Evolutionary conservation across 2,329 filamentous ascomycete genomes (phyloP).

Genomic region (Sporothrix luriei): DNA sequence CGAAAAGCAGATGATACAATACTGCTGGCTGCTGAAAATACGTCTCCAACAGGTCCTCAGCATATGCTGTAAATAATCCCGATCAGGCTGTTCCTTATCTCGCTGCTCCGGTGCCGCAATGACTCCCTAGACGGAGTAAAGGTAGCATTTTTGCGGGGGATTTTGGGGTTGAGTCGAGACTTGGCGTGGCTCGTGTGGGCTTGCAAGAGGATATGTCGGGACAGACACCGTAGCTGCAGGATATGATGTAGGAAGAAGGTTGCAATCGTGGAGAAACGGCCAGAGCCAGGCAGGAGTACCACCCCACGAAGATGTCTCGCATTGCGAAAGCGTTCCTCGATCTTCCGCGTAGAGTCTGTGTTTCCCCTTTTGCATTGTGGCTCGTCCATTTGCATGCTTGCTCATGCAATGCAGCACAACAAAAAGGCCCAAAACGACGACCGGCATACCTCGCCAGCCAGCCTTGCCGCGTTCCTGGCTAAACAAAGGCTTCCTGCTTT

Average conservation of each 20-base stretch:
- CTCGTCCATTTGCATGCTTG: no score
- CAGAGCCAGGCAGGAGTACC: background rate
- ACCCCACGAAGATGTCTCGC: slow-evolving; percentile 21
- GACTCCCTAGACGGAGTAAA: background rate
- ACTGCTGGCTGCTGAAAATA: background rate
- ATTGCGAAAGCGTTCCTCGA: slow-evolving; percentile 8
- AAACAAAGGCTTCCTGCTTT: background rate
- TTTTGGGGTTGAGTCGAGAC: slow-evolving; percentile 10
- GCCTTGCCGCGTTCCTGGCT: background rate
- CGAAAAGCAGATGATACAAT: background rate
- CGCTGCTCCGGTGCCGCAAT: slow-evolving; percentile 13
- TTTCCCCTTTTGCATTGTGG: no score
- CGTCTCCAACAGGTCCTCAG: background rate
- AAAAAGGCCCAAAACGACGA: background rate
- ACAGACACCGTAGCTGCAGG: background rate
- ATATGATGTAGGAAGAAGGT: background rate
- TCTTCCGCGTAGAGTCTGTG: slow-evolving; percentile 18
- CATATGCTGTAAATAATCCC: background rate
- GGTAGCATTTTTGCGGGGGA: background rate
- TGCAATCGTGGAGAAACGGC: background rate
- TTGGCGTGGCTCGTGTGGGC: slow-evolving; percentile 14
- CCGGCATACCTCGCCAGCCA: background rate
- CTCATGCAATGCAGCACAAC: no score
- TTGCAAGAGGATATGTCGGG: background rate
- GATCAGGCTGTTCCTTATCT: background rate